Base-by-base conservation (phyloP, 164 flowering plant species). In the Tetrastigma voinierianum region DNA sequence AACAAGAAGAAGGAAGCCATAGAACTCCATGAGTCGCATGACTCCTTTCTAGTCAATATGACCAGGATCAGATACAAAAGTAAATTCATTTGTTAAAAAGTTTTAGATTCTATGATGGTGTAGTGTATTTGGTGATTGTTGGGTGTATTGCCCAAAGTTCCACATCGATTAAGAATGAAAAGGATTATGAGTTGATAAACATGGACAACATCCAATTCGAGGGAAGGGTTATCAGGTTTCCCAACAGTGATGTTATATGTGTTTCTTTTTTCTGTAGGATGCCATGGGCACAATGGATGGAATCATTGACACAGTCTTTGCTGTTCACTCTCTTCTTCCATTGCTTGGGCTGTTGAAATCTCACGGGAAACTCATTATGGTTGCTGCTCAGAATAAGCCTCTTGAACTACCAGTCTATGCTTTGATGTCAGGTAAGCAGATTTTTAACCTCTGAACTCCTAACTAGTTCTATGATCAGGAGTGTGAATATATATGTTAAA, bases 291-390 rank as follows among this genome's bases (percentile, higher is more conserved):
- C 80, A 7, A 15, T 85, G 75, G 89, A 85, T 57, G 84, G n/a
- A 47, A 81, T 85, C 20, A 49, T 85, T 3, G 86, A 85, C 54
- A 85, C 85, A 0, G 85, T 85, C 1, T 76, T 86, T 21, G 82
- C 80, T 0, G 10, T 0, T 10, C 90, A 86, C 48, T 17, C 84
- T 3, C 24, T 86, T 1, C 12, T 67, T 49, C 87, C 87, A 23
- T 44, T 84, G 51, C 11, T 86, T 3, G 65, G 47, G 1, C 66
- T 84, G 19, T 64, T 86, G 44, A 84, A 83, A 69, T 32, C 66
- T 43, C 57, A 78, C 16, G 86, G 87, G 2, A 84, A 76, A 64
- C 56, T 86, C 15, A 66, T 81, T 5, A 43, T 78, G 67, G 77
- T 86, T 14, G 87, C 87, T 44, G 78, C 71, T 1, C 83, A 85